These are phyloP conservation scores for Chaetomiaceae sp. DNA, from an alignment of 2,329 filamentous ascomycete species.

Conservation along the genomic window DNA sequence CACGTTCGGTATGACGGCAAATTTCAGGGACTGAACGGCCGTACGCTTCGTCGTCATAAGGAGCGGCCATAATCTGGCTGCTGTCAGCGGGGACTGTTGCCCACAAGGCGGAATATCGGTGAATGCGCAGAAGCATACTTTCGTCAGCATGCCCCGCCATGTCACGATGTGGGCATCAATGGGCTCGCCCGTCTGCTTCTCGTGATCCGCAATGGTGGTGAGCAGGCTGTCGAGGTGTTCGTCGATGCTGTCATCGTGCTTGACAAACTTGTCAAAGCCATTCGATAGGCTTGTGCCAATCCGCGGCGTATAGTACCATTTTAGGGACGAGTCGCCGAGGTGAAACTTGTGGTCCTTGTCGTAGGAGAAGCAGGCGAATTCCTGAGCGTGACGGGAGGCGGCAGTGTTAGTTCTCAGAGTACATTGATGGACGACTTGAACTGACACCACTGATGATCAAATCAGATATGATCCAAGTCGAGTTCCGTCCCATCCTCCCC, in stretches of 20 bases:
- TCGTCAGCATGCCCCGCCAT: constrained; percentile 98
- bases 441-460: no score
- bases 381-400: constrained; percentile 35
- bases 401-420: neutral
- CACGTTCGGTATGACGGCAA: no score
- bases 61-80: constrained; percentile 70
- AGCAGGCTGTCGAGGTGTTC: constrained; percentile 84
- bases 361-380: constrained; percentile 91
- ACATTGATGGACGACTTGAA: no score
- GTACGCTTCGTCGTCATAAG: constrained; percentile 77
- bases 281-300: constrained; percentile 67
- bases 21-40: constrained; percentile 24
- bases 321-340: constrained; percentile 70
- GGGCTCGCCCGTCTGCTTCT: constrained; percentile 59
- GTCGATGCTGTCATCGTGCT: constrained; percentile 74
- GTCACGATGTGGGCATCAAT: constrained; percentile 77
- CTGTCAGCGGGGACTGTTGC: neutral
- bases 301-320: constrained; percentile 78
- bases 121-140: constrained; percentile 47
- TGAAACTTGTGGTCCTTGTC: constrained; percentile 74
- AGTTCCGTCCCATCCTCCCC: no score
- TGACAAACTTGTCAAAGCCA: constrained; percentile 77
- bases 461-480: no score
- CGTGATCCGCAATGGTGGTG: constrained; percentile 65
- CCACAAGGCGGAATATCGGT: neutral